Evolutionary conservation across 805 yeast genomes (phyloP), one percentile per base, ranked within the genome.

Genomic region (Nakazawaea laoshanensis): DNA sequence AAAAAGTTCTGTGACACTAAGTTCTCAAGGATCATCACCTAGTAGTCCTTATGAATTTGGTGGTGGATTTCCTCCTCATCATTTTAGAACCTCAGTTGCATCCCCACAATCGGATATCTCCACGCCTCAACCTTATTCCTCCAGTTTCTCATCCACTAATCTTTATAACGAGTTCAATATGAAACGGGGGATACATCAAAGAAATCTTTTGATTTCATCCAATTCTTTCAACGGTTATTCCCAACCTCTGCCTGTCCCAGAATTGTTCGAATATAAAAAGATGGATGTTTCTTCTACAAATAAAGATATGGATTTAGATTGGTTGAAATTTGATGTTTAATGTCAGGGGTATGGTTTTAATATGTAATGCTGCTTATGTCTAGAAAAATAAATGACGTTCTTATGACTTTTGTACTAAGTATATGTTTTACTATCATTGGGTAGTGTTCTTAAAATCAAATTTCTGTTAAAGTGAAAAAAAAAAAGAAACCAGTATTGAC

Each of bases 401-500:
- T n/a, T n/a, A n/a, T n/a, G n/a, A n/a, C n/a, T n/a, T n/a, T n/a
- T n/a, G n/a, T n/a, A n/a, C n/a, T n/a, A n/a, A n/a, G n/a, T n/a
- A n/a, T n/a, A n/a, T n/a, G n/a, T n/a, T n/a, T n/a, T n/a, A n/a
- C n/a, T n/a, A n/a, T n/a, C n/a, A n/a, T n/a, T n/a, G n/a, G n/a
- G n/a, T n/a, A n/a, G n/a, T n/a, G n/a, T n/a, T n/a, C n/a, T n/a
- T n/a, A n/a, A n/a, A n/a, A n/a, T n/a, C n/a, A n/a, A n/a, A n/a
- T n/a, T n/a, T n/a, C n/a, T n/a, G n/a, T 5, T 16, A 30, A 9
- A 31, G 24, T 19, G 19, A 18, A 30, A 27, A 22, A 29, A 29
- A 29, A 52, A 53, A 52, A 47, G 43, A 51, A 51, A 45, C 46
- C 55, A 59, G 52, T 60, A 49, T 40, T 73, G 79, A 73, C 77